Evolutionary conservation across 2,329 filamentous ascomycete genomes (phyloP).

Genomic region (Helotiales sp.): DNA sequence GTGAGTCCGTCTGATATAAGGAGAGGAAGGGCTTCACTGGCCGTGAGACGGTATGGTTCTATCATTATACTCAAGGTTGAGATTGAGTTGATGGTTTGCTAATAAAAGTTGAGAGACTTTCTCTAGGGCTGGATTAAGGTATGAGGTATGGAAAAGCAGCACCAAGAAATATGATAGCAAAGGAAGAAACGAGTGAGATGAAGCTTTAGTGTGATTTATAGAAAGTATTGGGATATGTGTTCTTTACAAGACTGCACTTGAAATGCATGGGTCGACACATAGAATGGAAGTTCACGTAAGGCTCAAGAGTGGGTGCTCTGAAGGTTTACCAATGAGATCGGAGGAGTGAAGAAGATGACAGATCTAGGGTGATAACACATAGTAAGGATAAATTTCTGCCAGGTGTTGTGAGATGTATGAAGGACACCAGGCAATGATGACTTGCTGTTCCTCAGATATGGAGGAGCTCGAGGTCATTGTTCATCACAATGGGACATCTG

Average conservation of each 20-base stretch:
- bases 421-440: background rate
- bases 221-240: background rate
- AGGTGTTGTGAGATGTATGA: background rate
- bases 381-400: no score
- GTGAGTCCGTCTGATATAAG: conserved; percentile 50
- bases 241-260: background rate
- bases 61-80: conserved; percentile 31
- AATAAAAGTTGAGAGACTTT: background rate
- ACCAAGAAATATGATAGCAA: background rate
- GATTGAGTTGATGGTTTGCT: background rate
- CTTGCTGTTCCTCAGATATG: background rate
- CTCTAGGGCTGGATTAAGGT: no score
- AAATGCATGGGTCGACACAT: background rate
- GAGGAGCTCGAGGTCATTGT: background rate
- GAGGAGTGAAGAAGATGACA: conserved; percentile 1
- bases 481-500: background rate
- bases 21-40: conserved; percentile 47
- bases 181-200: background rate
- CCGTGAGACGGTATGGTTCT: conserved; percentile 49
- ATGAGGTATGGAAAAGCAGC: background rate
- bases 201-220: background rate
- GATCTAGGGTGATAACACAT: background rate
- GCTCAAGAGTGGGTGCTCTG: conserved; percentile 12
- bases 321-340: conserved; percentile 9
- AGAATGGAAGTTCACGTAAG: conserved; percentile 4